These are phyloP conservation scores for Ensete glaucum DNA, from an alignment of 176 grass and related monocot species.

Conservation along the genomic window DNA sequence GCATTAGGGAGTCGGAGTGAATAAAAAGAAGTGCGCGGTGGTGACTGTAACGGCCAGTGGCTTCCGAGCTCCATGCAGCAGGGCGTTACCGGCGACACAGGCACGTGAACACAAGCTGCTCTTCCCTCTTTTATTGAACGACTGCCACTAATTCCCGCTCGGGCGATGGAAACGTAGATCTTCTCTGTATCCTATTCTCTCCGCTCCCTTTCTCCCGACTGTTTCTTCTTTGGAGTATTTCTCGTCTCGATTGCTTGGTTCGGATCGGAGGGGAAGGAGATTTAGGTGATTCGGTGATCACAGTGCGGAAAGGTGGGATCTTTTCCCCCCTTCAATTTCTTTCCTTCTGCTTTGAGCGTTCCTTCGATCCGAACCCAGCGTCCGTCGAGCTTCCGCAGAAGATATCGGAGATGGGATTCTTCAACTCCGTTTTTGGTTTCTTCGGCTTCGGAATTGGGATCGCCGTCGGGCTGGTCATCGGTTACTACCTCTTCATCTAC, in stretches of 20 bases:
- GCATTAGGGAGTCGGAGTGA: neutral
- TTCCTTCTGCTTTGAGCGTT: neutral
- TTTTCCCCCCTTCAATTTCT: neutral
- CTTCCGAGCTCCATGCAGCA: neutral
- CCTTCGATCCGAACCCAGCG: neutral
- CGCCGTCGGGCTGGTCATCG: slow-evolving; percentile 40
- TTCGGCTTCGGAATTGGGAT: slow-evolving; percentile 63
- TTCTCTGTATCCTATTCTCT: neutral
- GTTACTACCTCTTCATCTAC: slow-evolving; percentile 77
- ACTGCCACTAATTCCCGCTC: slow-evolving; percentile 1
- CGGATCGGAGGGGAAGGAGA: neutral
- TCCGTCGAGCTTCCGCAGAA: neutral
- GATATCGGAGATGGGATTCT: slow-evolving; percentile 40
- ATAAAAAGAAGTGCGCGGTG: neutral
- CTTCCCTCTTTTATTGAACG: neutral
- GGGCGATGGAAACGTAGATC: neutral
- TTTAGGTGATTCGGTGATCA: neutral
- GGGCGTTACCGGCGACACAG: neutral
- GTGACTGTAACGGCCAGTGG: neutral
- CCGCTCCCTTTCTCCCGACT: neutral
- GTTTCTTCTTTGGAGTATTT: neutral
- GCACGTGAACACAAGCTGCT: neutral
- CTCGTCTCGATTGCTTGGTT: neutral
- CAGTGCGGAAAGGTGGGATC: neutral
- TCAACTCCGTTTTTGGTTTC: slow-evolving; percentile 48